A percentile compares a stretch with the other conserved stretches of the same genome.
Evolutionary conservation across 164 flowering plant species (phyloP).

Genomic region (grape (Vitis vinifera)): DNA sequence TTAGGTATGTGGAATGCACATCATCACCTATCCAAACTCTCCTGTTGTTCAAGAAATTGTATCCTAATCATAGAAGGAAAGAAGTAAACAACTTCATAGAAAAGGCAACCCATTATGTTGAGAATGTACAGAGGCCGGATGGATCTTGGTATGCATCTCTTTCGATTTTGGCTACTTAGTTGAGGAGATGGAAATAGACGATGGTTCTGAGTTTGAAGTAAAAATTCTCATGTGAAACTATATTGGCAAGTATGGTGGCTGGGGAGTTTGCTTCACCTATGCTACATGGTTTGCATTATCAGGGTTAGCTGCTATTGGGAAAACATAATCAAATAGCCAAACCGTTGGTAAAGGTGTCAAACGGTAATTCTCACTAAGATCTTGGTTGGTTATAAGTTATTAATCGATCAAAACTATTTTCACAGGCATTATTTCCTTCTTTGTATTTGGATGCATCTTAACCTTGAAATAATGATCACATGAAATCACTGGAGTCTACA

Average conservation of each 20-base stretch:
- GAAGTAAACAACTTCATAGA: conserved; percentile 34
- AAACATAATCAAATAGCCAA: conserved; percentile 30
- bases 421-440: too few species aligned
- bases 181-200: too few species aligned
- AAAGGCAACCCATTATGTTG: conserved; percentile 31
- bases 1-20: too few species aligned
- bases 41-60: conserved; percentile 31
- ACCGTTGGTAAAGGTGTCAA: conserved; percentile 39
- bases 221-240: background rate
- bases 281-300: conserved; percentile 46
- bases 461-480: too few species aligned
- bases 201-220: background rate
- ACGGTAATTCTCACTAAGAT: conserved; percentile 17
- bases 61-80: conserved; percentile 43
- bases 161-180: too few species aligned
- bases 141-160: conserved; percentile 42
- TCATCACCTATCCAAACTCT: background rate
- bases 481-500: too few species aligned
- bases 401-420: too few species aligned
- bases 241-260: conserved; percentile 44
- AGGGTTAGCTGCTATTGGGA: conserved; percentile 43
- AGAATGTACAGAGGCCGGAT: conserved; percentile 37
- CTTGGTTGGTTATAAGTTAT: too few species aligned
- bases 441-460: too few species aligned
- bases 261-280: conserved; percentile 56